Conservation (phyloP, 441 rosid species). For the Gossypium aridum region DNA sequence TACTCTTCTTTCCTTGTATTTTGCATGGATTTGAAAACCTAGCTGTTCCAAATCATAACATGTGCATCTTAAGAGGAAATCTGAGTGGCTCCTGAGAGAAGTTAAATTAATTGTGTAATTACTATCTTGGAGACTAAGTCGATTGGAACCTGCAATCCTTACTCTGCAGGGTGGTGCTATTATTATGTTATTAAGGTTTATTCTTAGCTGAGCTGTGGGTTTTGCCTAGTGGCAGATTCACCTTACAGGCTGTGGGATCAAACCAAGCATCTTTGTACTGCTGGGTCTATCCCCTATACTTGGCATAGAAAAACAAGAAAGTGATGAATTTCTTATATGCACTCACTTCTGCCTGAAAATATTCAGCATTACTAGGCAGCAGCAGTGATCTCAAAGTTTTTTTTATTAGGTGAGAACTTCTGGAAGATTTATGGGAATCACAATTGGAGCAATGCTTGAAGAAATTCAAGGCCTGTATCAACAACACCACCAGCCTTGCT, state of each 20-base stretch:
- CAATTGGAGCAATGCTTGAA: conserved; percentile 91
- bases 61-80: not conserved
- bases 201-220: not conserved
- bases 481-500: conserved; percentile 95
- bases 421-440: conserved; percentile 86
- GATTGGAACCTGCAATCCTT: not conserved
- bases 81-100: not conserved
- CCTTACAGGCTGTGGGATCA: not conserved
- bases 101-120: not conserved
- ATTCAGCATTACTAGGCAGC: conserved; percentile 6
- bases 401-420: conserved; percentile 83
- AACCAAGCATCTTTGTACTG: not conserved
- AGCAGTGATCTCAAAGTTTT: conserved; percentile 10
- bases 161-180: not conserved
- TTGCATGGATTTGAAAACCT: not conserved
- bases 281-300: not conserved
- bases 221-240: not conserved
- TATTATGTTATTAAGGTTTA: not conserved
- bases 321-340: not conserved
- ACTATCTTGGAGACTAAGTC: not conserved
- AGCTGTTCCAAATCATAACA: not conserved
- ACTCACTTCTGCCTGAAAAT: not conserved
- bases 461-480: conserved; percentile 90
- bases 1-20: not conserved
- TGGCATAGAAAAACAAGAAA: not conserved